These are phyloP conservation scores for Citrus medica DNA, from an alignment of 345 rosid genomes.

Conservation along the genomic window DNA sequence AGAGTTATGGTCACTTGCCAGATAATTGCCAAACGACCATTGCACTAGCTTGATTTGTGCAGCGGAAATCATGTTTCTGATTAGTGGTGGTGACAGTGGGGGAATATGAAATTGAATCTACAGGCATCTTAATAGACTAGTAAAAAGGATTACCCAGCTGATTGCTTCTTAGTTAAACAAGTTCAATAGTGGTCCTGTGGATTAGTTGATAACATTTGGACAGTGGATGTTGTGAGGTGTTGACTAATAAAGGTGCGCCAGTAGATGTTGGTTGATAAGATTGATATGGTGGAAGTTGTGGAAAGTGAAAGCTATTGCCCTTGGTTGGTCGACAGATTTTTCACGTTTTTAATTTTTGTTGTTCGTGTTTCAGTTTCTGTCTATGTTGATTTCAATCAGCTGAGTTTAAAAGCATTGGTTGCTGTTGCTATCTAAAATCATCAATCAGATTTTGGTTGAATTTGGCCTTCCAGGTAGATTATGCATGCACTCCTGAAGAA, in stretches of 20 bases:
- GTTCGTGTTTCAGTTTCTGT: not conserved
- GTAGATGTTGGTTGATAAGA: not conserved
- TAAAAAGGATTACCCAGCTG: not conserved
- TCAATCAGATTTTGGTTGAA: slow-evolving; percentile 2
- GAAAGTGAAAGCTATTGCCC: not conserved
- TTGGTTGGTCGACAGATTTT: not conserved
- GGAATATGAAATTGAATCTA: not conserved
- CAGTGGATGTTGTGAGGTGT: not conserved
- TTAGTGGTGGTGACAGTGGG: not conserved
- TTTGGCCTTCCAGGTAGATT: slow-evolving; percentile 65
- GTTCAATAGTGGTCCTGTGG: not conserved
- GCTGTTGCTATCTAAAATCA: not conserved
- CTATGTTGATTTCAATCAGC: not conserved
- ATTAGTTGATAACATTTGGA: not conserved
- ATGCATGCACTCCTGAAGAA: slow-evolving; percentile 97
- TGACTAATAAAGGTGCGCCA: not conserved
- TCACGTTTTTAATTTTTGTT: not conserved
- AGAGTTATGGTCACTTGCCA: not conserved
- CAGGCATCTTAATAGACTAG: not conserved
- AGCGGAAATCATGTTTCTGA: not conserved
- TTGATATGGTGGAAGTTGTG: not conserved
- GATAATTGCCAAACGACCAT: not conserved
- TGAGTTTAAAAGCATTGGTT: slow-evolving; percentile 1
- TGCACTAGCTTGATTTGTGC: slow-evolving; percentile 1
- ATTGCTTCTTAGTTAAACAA: not conserved